A percentile compares a stretch with the other conserved stretches of the same genome.
Conservation (phyloP, 345 rosid species). For the Firmiana major region DNA sequence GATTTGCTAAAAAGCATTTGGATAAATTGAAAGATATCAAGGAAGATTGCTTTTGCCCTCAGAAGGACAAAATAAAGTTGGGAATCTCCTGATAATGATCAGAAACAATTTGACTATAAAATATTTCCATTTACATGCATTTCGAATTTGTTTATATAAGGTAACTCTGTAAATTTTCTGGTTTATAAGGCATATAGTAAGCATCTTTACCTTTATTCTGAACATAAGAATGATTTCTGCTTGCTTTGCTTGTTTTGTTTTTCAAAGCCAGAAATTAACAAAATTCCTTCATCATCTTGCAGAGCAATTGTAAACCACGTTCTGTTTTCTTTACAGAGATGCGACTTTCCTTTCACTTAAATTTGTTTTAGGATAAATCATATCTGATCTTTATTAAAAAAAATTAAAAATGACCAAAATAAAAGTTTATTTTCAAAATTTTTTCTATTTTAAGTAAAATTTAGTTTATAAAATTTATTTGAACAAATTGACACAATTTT, state of each 20-base stretch:
- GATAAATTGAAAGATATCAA: slow-evolving; percentile 20
- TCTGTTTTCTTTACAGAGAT: background rate
- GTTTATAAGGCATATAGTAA: background rate
- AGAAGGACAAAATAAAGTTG: slow-evolving; percentile 25
- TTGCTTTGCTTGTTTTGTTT: background rate
- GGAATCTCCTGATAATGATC: slow-evolving; percentile 19
- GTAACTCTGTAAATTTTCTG: background rate
- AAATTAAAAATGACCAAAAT: too few species aligned
- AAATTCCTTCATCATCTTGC: background rate
- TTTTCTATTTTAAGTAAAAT: too few species aligned
- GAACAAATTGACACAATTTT: too few species aligned
- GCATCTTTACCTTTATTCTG: background rate
- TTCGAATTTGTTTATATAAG: background rate
- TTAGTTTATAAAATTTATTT: too few species aligned
- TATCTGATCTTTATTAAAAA: too few species aligned
- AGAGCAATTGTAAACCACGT: background rate
- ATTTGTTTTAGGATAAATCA: background rate
- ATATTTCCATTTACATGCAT: background rate
- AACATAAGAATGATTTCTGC: background rate
- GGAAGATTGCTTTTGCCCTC: slow-evolving; percentile 28
- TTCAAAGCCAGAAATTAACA: background rate
- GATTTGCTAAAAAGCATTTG: slow-evolving; percentile 24
- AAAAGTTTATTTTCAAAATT: too few species aligned
- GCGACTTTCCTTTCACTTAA: background rate
- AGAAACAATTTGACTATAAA: slow-evolving; percentile 11